These are phyloP conservation scores for Ajuga chamaepitys DNA, from an alignment of 257 asterid genomes.

Conservation along the genomic window DNA sequence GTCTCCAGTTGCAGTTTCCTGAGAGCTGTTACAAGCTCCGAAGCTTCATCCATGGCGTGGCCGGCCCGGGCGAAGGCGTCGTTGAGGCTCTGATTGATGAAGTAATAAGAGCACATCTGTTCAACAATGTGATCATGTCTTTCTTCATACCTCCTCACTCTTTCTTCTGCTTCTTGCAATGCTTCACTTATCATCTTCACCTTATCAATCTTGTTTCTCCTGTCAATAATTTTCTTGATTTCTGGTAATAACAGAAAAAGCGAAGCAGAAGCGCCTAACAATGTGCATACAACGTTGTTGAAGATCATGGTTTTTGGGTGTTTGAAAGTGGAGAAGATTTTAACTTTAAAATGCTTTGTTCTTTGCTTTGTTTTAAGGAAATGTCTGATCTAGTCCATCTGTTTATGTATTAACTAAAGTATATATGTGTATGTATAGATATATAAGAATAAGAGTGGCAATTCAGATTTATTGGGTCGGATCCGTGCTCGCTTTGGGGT, in stretches of 20 bases:
- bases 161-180: conserved; percentile 17
- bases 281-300: not conserved
- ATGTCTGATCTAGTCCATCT: not conserved
- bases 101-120: conserved; percentile 36
- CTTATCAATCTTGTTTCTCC: not conserved
- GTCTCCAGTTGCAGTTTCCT: conserved; percentile 8
- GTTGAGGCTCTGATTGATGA: conserved; percentile 26
- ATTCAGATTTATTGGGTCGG: too few relatives aligned
- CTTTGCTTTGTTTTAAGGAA: conserved; percentile 9
- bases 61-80: conserved; percentile 40
- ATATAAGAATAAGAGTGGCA: too few relatives aligned
- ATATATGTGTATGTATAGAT: too few relatives aligned
- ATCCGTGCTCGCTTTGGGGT: too few relatives aligned
- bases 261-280: conserved; percentile 15
- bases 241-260: conserved; percentile 3
- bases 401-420: too few relatives aligned
- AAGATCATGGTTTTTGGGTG: not conserved
- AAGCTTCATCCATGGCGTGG: conserved; percentile 15
- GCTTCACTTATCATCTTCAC: conserved; percentile 10
- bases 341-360: not conserved
- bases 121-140: conserved; percentile 37
- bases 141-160: conserved; percentile 23
- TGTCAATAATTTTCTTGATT: conserved; percentile 2
- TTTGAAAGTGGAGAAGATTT: not conserved
- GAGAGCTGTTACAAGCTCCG: not conserved